A percentile compares a stretch with the other conserved stretches of the same genome.
phyloP scores from a whole-genome alignment of 176 grass and related monocot species.

The Poa annua region DNA sequence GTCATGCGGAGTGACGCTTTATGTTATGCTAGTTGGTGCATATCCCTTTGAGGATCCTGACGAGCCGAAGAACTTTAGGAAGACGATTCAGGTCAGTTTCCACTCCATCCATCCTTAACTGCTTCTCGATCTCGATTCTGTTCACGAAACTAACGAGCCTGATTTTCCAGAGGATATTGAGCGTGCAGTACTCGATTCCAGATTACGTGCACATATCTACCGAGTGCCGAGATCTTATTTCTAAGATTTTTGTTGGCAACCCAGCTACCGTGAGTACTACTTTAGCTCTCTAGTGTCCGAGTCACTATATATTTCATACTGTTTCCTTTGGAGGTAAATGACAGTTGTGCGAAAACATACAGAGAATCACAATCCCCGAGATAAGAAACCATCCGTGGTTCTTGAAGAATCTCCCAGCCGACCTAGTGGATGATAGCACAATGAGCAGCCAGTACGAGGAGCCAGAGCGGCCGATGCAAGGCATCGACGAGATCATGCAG shows the following conservation, averaged over 20 bases:
- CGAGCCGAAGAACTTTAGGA: conserved; percentile 90
- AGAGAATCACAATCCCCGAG: conserved; percentile 93
- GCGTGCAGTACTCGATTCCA: conserved; percentile 94
- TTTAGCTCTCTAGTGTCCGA: background rate
- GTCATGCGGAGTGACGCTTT: conserved; percentile 92
- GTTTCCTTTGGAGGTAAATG: background rate
- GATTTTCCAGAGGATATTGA: conserved; percentile 79
- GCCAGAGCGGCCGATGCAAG: conserved; percentile 85
- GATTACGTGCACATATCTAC: conserved; percentile 90
- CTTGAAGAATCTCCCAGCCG: conserved; percentile 76
- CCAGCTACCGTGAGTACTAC: conserved; percentile 74
- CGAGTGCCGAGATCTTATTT: conserved; percentile 80
- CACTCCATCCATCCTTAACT: background rate
- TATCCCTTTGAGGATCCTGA: conserved; percentile 97
- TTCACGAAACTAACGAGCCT: conserved; percentile 15
- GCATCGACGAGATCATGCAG: conserved; percentile 91
- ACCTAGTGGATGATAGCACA: conserved; percentile 74
- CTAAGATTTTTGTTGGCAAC: conserved; percentile 81
- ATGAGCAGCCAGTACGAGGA: conserved; percentile 79
- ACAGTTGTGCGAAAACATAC: background rate
- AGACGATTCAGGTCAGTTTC: conserved; percentile 91
- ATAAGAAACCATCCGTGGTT: conserved; percentile 89
- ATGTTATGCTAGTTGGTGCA: conserved; percentile 96
- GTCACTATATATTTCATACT: background rate
- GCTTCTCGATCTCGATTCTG: background rate